Evolutionary conservation across 2,329 filamentous ascomycete species (phyloP), one percentile per base, ranked within the genome.

Genomic region (Fusarium sp.): DNA sequence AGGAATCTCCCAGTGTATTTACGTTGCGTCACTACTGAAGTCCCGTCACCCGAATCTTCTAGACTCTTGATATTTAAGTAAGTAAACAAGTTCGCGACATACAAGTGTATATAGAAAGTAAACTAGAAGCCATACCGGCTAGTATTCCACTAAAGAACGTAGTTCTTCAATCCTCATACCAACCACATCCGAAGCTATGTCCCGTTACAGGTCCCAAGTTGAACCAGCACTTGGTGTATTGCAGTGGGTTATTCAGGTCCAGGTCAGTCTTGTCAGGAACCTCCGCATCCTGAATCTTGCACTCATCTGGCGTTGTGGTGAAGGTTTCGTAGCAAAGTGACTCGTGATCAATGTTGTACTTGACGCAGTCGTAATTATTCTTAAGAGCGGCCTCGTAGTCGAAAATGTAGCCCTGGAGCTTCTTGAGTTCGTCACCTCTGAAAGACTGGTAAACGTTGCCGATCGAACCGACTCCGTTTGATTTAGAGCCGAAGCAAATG

Each of bases 331-430:
- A 4, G 11, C 28, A 48, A 6, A 2, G 5, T 8, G 3, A 22
- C 13, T 48, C 5, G 28, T 48, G 15, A 7, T 48, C 28, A 18
- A 48, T 17, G 3, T n/a, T 17, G 14, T 48, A 34, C 31, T 48
- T 48, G 31, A 48, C 45, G 11, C 45, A 48, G 13, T 46, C 44
- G 26, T 46, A 46, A 11, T 46, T 46, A n/a, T 46, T 46, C n/a
- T 33, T 46, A n/a, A 46, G 44, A 4, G 44, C 44, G 26, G 44
- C 44, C 20, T 46, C 44, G n/a, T 46, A 46, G 11, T 33, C 44
- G n/a, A 46, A n/a, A 28, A 31, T 26, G n/a, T 46, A 28, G 17
- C 44, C 44, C 7, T 20, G 4, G 44, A 31, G 28, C 28, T 31
- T 31, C 9, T 31, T 13, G 10, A 31, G 28, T 31, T 31, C 28